Evolutionary conservation across 1,139 yeast genomes (phyloP), one percentile per base, ranked within the genome.

Genomic region (Yamadazyma songkhlaensis): DNA sequence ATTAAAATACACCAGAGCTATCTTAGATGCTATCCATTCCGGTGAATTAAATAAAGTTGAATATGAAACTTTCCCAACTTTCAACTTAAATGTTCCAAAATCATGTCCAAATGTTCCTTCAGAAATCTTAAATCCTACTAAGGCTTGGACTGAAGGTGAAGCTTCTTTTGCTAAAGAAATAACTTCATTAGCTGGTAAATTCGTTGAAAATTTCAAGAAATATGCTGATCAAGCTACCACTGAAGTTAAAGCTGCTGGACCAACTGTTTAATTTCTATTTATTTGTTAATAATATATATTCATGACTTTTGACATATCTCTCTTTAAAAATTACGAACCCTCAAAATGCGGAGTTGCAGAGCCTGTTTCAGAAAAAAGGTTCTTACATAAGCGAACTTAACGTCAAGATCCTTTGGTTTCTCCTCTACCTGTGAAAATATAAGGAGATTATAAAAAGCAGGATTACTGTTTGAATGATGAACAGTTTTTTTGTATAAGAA

Each of bases 1-100:
- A 42, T 81, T 92, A 67, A 92, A 92, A 69, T 90, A 89, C 81
- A 92, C 98, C 46, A 85, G 98, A 74, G 96, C 96, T 45, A 90
- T 92, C 49, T 77, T 92, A 60, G 96, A 92, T 63, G 82, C 97
- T 37, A 90, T 92, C 57, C 97, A 92, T 72, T 79, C 89, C 48
- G 98, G 97, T 48, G 83, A 84, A 55, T 78, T 92, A 55, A 79
- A 79, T 50, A 71, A 86, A 56, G 92, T 74, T 47, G 86, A 84
- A 58, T 90, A 74, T 65, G 97, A 90, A 71, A 72, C 72, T 38
- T 83, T 86, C 72, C 95, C 90, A 51, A 80, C 84, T 40, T 92
- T 92, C 73, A 88, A 88, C 69, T 78, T 92, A 68, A 78, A 78
- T 57, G 81, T 92, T 50, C 98, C 98, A 65, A 88, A 76, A 62